Conservation (phyloP, 768 basidiomycete genomes). For the Naematelia encephala region DNA sequence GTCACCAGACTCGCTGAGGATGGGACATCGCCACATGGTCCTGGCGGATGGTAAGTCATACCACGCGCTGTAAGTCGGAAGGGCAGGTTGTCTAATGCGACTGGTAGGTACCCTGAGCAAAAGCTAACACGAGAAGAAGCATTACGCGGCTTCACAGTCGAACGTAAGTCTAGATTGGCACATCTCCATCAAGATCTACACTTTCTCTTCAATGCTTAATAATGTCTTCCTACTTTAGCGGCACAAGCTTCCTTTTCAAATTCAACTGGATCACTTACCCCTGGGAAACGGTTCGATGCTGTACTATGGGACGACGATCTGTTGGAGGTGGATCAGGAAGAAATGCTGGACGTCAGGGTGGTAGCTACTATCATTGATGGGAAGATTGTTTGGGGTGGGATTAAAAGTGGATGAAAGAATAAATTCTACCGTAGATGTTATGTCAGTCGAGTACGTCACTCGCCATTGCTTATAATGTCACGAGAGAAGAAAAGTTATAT, state of each 20-base stretch:
- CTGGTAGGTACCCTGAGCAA: constrained; percentile 67
- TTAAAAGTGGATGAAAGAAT: too few relatives aligned
- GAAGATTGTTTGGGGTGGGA: constrained; percentile 60
- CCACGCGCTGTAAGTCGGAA: too few relatives aligned
- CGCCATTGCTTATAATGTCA: too few relatives aligned
- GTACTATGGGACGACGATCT: constrained; percentile 78
- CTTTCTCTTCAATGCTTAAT: not conserved
- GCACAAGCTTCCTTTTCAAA: constrained; percentile 79
- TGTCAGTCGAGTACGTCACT: too few relatives aligned
- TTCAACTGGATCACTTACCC: constrained; percentile 65
- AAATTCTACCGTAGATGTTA: too few relatives aligned
- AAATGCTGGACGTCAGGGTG: constrained; percentile 67
- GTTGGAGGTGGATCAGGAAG: constrained; percentile 59
- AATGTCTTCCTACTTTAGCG: constrained; percentile 49
- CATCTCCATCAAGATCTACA: not conserved
- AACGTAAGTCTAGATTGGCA: constrained; percentile 48
- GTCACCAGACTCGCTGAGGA: constrained; percentile 66
- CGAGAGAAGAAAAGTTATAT: too few relatives aligned
- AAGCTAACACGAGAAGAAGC: constrained; percentile 76
- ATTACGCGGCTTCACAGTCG: constrained; percentile 75
- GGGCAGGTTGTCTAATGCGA: not conserved
- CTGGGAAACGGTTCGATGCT: constrained; percentile 83
- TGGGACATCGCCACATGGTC: constrained; percentile 78
- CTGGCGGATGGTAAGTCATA: constrained; percentile 63
- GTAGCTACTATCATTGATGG: constrained; percentile 75